These are phyloP conservation scores for Brassica hybrid DNA, from an alignment of 441 rosid species.

Conservation along the genomic window DNA sequence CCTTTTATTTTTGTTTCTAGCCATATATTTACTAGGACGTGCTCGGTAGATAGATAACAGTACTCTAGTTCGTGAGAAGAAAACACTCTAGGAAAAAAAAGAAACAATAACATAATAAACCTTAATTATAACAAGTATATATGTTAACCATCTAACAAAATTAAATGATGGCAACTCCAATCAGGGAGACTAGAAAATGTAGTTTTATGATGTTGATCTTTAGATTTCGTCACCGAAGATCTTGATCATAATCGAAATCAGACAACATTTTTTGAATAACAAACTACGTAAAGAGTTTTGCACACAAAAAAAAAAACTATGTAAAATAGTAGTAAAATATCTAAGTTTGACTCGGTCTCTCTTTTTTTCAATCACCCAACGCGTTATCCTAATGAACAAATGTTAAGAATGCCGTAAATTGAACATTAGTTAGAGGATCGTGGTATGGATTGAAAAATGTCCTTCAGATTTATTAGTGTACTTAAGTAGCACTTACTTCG, in stretches of 20 bases:
- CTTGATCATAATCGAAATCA: constrained; percentile 2
- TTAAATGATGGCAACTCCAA: neutral
- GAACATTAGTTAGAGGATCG: constrained; percentile 25
- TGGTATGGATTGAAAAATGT: constrained; percentile 1
- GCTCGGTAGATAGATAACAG: neutral
- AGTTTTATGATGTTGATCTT: neutral
- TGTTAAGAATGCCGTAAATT: constrained; percentile 22
- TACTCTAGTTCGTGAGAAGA: neutral
- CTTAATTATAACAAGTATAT: neutral
- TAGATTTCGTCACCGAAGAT: neutral
- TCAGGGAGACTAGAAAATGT: constrained; percentile 5
- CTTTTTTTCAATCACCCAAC: neutral
- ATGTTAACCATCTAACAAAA: neutral
- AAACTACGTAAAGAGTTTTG: neutral
- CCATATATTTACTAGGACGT: no score
- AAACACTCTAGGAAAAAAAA: neutral
- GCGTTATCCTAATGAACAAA: constrained; percentile 18
- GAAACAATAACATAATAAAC: neutral
- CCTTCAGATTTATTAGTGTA: no score
- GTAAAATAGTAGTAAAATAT: neutral
- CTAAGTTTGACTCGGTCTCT: constrained; percentile 2
- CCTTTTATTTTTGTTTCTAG: no score
- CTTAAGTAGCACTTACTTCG: no score
- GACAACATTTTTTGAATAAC: neutral
- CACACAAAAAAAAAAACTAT: neutral